phyloP scores from a whole-genome alignment of 2,329 filamentous ascomycete species.

The Trichoderma aggressivum region DNA sequence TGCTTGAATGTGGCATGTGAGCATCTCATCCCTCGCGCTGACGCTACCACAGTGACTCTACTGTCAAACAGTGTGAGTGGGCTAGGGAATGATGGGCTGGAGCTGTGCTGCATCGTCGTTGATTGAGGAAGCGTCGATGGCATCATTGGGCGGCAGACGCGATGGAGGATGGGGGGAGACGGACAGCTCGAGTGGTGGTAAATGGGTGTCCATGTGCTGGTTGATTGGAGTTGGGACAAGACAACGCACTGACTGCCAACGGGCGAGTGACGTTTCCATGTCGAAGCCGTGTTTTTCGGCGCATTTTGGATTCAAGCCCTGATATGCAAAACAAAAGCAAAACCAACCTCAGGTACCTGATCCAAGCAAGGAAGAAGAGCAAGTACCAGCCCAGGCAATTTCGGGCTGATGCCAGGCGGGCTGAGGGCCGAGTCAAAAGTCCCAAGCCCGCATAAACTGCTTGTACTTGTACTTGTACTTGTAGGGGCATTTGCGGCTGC shows the following conservation, averaged over 20 bases:
- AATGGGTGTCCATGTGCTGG: background rate
- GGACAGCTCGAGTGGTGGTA: background rate
- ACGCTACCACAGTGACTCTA: slow-evolving; percentile 7
- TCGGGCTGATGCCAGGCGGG: slow-evolving; percentile 1
- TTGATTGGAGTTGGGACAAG: background rate
- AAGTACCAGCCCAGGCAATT: background rate
- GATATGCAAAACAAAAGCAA: background rate
- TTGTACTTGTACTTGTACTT: background rate
- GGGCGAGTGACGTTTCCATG: background rate
- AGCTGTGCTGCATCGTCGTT: slow-evolving; percentile 8
- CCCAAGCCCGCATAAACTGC: background rate
- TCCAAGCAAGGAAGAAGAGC: background rate
- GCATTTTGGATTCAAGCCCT: background rate
- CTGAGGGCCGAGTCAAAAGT: slow-evolving; percentile 1
- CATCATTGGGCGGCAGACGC: slow-evolving; percentile 1
- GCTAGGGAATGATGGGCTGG: slow-evolving; percentile 18
- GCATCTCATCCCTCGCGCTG: slow-evolving; percentile 15
- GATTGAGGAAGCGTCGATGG: background rate
- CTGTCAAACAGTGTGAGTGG: slow-evolving; percentile 15
- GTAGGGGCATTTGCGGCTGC: background rate
- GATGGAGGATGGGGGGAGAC: background rate
- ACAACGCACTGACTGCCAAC: background rate
- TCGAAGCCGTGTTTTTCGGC: background rate
- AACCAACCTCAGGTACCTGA: background rate
- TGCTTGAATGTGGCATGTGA: slow-evolving; percentile 13